A percentile compares a stretch with the other conserved stretches of the same genome.
These are phyloP conservation scores for Russula sp. DNA, from an alignment of 768 basidiomycete genomes.

Conservation along the genomic window DNA sequence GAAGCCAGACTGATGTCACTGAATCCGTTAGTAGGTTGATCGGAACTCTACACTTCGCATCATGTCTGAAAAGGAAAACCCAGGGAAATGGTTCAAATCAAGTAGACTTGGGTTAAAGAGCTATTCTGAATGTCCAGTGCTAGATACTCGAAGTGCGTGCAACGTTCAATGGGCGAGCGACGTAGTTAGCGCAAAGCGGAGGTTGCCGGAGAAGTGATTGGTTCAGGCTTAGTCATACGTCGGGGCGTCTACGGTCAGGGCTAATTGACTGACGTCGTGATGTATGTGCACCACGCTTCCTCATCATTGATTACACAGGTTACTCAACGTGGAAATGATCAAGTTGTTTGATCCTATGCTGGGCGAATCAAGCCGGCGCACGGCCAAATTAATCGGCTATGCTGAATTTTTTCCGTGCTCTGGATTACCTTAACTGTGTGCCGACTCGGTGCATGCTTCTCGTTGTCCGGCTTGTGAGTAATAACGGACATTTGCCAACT, in stretches of 20 bases:
- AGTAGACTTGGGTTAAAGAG: not conserved
- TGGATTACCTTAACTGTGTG: too few relatives aligned
- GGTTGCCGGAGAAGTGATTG: not conserved
- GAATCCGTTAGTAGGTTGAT: not conserved
- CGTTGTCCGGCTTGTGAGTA: slow-evolving; percentile 10
- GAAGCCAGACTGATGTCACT: not conserved
- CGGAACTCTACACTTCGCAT: not conserved
- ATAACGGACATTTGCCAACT: not conserved
- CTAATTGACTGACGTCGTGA: too few relatives aligned
- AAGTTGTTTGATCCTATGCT: too few relatives aligned
- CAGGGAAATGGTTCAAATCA: not conserved
- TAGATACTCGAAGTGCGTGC: too few relatives aligned
- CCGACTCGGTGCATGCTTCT: not conserved
- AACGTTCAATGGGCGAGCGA: not conserved
- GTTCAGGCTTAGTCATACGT: not conserved
- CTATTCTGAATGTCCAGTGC: not conserved
- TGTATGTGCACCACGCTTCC: too few relatives aligned
- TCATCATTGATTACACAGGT: too few relatives aligned
- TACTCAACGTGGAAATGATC: too few relatives aligned
- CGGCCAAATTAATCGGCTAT: not conserved
- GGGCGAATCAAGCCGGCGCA: not conserved
- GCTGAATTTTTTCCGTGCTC: not conserved
- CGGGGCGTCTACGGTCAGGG: not conserved
- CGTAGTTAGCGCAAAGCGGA: too few relatives aligned
- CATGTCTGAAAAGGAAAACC: too few relatives aligned